Evolutionary conservation across 2,329 filamentous ascomycete species (phyloP).

Genomic region (Fusarium drepaniforme): DNA sequence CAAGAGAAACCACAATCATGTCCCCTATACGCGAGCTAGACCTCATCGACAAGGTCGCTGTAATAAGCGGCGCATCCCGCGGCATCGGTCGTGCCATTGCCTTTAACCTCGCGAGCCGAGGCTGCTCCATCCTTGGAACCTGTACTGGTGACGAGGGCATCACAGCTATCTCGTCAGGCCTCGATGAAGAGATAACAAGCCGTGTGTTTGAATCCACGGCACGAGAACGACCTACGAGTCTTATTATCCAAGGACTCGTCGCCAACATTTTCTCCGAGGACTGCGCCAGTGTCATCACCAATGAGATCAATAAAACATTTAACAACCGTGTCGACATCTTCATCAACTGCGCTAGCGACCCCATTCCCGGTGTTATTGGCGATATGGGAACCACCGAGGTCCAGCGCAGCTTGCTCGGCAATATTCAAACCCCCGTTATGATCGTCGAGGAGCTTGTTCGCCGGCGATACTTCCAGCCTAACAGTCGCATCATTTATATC

Average conservation of each 20-base stretch:
- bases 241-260: slow-evolving; percentile 44
- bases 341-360: slow-evolving; percentile 48
- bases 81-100: slow-evolving; percentile 46
- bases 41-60: slow-evolving; percentile 30
- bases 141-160: slow-evolving; percentile 41
- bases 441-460: slow-evolving; percentile 52
- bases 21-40: slow-evolving; percentile 19
- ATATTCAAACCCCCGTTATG: slow-evolving; percentile 50
- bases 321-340: slow-evolving; percentile 48
- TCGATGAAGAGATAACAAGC: slow-evolving; percentile 38
- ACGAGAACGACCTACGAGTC: slow-evolving; percentile 10
- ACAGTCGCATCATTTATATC: slow-evolving; percentile 52
- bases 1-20: not conserved
- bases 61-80: slow-evolving; percentile 36
- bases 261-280: slow-evolving; percentile 46
- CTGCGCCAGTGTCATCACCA: slow-evolving; percentile 45
- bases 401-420: slow-evolving; percentile 48
- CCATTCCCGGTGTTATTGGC: slow-evolving; percentile 45
- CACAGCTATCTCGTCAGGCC: slow-evolving; percentile 24
- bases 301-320: slow-evolving; percentile 40
- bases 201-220: slow-evolving; percentile 30
- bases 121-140: slow-evolving; percentile 49
- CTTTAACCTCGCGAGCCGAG: slow-evolving; percentile 44
- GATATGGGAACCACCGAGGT: slow-evolving; percentile 44
- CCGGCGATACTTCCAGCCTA: slow-evolving; percentile 45